These are phyloP conservation scores for Dictyostelium capitatum DNA, from an alignment of 78 protist species.

Conservation along the genomic window DNA sequence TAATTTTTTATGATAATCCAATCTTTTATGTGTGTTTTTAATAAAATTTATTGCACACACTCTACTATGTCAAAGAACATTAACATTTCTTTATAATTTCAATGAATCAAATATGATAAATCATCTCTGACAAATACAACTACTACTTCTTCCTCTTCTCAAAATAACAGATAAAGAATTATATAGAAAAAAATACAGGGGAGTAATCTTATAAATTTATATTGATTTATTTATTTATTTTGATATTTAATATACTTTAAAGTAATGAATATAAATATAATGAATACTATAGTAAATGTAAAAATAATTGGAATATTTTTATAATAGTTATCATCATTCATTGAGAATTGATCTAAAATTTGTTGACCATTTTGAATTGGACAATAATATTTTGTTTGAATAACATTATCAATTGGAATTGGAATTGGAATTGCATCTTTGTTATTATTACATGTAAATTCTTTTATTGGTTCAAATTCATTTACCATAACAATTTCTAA, in stretches of 20 bases:
- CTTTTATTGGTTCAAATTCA: conserved; percentile 37
- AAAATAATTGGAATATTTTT: conserved; percentile 22
- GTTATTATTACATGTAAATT: conserved; percentile 44
- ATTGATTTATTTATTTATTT: conserved; percentile 37
- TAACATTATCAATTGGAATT: conserved; percentile 7
- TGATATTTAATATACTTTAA: conserved; percentile 51
- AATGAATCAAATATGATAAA: no score
- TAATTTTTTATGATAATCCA: no score
- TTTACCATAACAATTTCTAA: conserved; percentile 25
- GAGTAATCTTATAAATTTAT: no score
- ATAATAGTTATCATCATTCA: not conserved
- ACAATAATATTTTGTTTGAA: conserved; percentile 28
- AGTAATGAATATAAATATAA: not conserved
- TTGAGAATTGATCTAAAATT: not conserved
- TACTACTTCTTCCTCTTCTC: no score
- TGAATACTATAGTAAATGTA: conserved; percentile 21
- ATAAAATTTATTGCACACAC: no score
- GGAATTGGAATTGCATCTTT: conserved; percentile 55
- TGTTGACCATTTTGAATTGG: conserved; percentile 16
- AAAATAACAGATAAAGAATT: no score
- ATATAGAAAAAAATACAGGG: no score
- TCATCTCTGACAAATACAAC: no score
- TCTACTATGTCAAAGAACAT: no score
- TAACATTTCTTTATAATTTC: no score
- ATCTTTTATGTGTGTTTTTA: no score